phyloP scores from a whole-genome alignment of 768 basidiomycete genomes.

The Lenzites betulinus region DNA sequence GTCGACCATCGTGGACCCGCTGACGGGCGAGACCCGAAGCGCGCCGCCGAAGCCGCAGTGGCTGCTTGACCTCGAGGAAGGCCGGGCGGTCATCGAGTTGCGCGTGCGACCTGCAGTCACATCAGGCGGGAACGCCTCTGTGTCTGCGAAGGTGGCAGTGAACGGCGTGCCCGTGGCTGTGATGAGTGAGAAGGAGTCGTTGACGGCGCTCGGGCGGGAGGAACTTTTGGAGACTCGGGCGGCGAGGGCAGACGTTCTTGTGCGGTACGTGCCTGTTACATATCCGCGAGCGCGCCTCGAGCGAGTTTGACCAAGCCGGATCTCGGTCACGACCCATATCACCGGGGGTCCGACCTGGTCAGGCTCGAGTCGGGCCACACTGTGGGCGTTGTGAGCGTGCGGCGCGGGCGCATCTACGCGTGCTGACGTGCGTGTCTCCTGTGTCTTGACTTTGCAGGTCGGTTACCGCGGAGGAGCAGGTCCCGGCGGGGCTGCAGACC shows the following conservation, averaged over 20 bases:
- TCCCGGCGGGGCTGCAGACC: constrained; percentile 60
- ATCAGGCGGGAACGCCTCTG: constrained; percentile 25
- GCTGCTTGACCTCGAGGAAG: constrained; percentile 65
- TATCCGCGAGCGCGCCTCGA: background rate
- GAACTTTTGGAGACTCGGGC: constrained; percentile 75
- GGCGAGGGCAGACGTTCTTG: constrained; percentile 64
- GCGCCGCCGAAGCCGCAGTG: constrained; percentile 71
- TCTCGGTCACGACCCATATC: no score
- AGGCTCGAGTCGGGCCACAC: background rate
- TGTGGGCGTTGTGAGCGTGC: constrained; percentile 2
- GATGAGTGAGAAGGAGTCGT: constrained; percentile 72
- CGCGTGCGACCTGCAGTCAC: constrained; percentile 51
- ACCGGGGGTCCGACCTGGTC: background rate
- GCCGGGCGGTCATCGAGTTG: constrained; percentile 58
- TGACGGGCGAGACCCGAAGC: constrained; percentile 66
- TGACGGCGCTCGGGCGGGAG: constrained; percentile 71
- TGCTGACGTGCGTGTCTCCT: constrained; percentile 14
- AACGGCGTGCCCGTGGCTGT: constrained; percentile 47
- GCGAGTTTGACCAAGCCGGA: no score
- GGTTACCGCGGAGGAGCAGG: constrained; percentile 54
- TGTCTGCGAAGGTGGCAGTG: constrained; percentile 43
- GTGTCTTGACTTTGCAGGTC: constrained; percentile 40
- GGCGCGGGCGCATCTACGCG: background rate
- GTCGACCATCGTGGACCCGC: constrained; percentile 76
- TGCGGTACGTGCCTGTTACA: constrained; percentile 51